These are phyloP conservation scores for Trichocomaceae sp. DNA, from an alignment of 2,329 filamentous ascomycete species.

Conservation along the genomic window DNA sequence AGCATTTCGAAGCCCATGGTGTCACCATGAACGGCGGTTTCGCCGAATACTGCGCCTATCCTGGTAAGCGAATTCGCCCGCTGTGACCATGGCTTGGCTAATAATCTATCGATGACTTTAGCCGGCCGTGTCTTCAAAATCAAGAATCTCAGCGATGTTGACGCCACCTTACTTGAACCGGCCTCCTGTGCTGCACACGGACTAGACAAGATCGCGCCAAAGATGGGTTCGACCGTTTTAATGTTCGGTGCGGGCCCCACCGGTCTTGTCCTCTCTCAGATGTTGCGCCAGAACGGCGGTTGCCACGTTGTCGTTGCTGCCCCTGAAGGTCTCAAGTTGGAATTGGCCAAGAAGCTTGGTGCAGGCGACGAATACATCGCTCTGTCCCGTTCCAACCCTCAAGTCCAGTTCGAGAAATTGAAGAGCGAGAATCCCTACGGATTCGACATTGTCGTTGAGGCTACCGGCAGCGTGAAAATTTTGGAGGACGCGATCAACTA, in stretches of 20 bases:
- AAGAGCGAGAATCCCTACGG: constrained; percentile 62
- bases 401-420: constrained; percentile 55
- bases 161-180: constrained; percentile 62
- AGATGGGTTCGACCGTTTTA: constrained; percentile 56
- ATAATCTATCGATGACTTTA: constrained; percentile 3
- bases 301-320: constrained; percentile 65
- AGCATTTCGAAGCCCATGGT: constrained; percentile 60
- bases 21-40: constrained; percentile 60
- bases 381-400: constrained; percentile 45
- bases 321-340: constrained; percentile 63
- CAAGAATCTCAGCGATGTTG: constrained; percentile 57
- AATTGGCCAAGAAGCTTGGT: constrained; percentile 50
- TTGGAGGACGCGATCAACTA: constrained; percentile 66
- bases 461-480: constrained; percentile 62
- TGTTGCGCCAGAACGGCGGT: constrained; percentile 59
- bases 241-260: constrained; percentile 64
- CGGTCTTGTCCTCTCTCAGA: constrained; percentile 56
- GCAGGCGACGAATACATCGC: constrained; percentile 45
- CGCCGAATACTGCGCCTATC: constrained; percentile 60
- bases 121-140: constrained; percentile 58
- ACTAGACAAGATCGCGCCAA: constrained; percentile 61
- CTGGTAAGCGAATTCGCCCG: constrained; percentile 21
- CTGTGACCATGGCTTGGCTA: background rate
- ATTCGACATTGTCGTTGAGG: constrained; percentile 67
- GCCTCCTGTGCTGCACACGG: constrained; percentile 64